Percentiles rank a stretch among this genome's conserved stretches.
Evolutionary conservation across 345 rosid genomes (phyloP).

Genomic region (Psidium guajava): DNA sequence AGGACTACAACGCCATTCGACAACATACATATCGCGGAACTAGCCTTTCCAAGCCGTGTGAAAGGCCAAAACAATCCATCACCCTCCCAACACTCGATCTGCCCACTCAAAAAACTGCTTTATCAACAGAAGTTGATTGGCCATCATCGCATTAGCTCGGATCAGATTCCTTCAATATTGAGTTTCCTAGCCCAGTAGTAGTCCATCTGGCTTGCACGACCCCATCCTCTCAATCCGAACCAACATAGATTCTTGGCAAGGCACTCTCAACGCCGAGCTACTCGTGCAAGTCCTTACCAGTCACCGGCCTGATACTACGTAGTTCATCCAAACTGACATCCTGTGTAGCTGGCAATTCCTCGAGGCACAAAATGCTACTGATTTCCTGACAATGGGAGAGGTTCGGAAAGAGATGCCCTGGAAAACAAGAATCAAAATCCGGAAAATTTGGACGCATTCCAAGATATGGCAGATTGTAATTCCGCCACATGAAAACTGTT

Average conservation of each 20-base stretch:
- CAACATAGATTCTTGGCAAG: constrained; percentile 57
- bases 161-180: constrained; percentile 7
- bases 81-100: no score
- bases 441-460: not conserved
- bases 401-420: constrained; percentile 94
- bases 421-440: not conserved
- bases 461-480: not conserved
- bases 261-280: constrained; percentile 76
- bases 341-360: constrained; percentile 59
- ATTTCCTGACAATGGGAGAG: constrained; percentile 80
- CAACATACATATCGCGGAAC: no score
- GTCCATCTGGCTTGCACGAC: constrained; percentile 47
- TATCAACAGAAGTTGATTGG: not conserved
- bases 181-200: constrained; percentile 53
- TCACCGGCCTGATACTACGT: constrained; percentile 46
- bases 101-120: not conserved
- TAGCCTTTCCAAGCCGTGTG: no score
- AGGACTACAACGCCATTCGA: no score
- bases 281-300: constrained; percentile 62
- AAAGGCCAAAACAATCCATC: no score
- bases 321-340: constrained; percentile 63
- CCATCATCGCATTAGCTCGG: not conserved
- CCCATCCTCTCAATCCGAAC: constrained; percentile 69
- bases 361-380: constrained; percentile 70
- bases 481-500: not conserved